Evolutionary conservation across 768 basidiomycete species (phyloP), one percentile per base, ranked within the genome.

Genomic region (Clitopilus hobsonii): DNA sequence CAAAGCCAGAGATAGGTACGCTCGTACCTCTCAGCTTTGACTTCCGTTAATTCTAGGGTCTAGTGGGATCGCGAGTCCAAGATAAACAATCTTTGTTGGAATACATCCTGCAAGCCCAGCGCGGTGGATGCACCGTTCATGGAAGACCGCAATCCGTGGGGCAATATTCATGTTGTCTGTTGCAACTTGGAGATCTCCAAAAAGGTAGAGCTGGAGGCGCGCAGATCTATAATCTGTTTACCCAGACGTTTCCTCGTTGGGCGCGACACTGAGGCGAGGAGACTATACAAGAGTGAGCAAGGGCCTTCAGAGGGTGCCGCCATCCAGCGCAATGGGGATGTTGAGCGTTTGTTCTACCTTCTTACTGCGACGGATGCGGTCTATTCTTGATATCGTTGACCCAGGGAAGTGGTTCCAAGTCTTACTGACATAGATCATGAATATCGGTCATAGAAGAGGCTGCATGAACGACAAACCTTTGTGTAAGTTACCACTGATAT

Each of bases 401-500:
- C 70, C 72, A 0, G 86, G 86, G 86, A 86, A 27, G 63, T 66
- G 13, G 69, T 65, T 5, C 53, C n/a, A n/a, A n/a, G 57, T 29
- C 54, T 60, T 30, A 52, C 71, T 71, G 27, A 54, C 28, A 47
- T 0, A 32, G 22, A n/a, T n/a, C n/a, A n/a, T n/a, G n/a, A n/a
- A n/a, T n/a, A n/a, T n/a, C n/a, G n/a, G n/a, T n/a, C n/a, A n/a
- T n/a, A n/a, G n/a, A n/a, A n/a, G n/a, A n/a, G n/a, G n/a, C n/a
- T n/a, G n/a, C n/a, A n/a, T n/a, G n/a, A n/a, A n/a, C n/a, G n/a
- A n/a, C n/a, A 54, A 53, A 89, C 90, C 76, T 65, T 81, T 79
- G 57, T 88, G 82, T 10, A 94, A 68, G 64, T 89, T 88, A 0
- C 91, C 89, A 1, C 91, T 89, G 6, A 96, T 72, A 66, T 91